These are phyloP conservation scores for Bolboschoenus planiculmis DNA, from an alignment of 176 grass and related monocot species.

Conservation along the genomic window DNA sequence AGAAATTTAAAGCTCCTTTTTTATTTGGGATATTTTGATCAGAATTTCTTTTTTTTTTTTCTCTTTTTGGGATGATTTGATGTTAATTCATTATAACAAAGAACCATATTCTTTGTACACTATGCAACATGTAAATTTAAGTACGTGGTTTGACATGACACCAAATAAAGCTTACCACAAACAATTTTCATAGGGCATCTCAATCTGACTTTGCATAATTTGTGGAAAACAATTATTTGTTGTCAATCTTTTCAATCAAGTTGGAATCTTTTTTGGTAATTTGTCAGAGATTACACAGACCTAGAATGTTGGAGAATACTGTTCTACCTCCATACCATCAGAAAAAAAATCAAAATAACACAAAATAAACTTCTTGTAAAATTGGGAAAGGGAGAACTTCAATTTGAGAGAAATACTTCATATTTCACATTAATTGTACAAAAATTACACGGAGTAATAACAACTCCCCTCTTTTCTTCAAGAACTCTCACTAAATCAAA, in stretches of 20 bases:
- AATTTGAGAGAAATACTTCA: slow-evolving; percentile 3
- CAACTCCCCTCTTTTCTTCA: background rate
- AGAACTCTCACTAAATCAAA: background rate
- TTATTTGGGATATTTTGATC: too few species aligned
- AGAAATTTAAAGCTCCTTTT: too few species aligned
- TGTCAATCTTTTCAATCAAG: background rate
- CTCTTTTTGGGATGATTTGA: background rate
- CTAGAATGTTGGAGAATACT: background rate
- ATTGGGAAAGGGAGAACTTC: background rate
- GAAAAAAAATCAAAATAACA: background rate
- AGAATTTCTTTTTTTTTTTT: too few species aligned
- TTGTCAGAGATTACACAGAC: background rate
- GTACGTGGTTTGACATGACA: background rate
- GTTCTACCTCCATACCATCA: background rate
- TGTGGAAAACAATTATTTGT: too few species aligned
- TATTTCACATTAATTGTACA: slow-evolving; percentile 14
- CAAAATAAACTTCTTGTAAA: background rate
- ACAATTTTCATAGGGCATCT: background rate
- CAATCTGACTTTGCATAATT: background rate
- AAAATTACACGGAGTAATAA: slow-evolving; percentile 2
- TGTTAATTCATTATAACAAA: background rate
- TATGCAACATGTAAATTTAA: background rate
- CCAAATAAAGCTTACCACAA: background rate
- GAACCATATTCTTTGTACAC: background rate
- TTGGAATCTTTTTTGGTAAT: background rate